phyloP scores from a whole-genome alignment of 1,284 basidiomycete species.

The Rhodotorula glutinis region DNA sequence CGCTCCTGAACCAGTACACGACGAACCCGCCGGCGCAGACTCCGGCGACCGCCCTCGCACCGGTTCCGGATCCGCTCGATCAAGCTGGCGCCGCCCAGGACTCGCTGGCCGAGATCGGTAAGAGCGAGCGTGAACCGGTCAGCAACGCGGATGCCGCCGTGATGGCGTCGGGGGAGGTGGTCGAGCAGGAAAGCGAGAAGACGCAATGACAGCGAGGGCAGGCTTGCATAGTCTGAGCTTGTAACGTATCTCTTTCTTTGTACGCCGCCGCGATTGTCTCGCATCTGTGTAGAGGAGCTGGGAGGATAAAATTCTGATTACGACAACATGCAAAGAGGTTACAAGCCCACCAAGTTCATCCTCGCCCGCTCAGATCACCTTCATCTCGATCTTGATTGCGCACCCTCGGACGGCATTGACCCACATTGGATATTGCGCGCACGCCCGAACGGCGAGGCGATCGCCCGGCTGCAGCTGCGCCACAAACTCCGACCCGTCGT shows the following conservation, averaged over 20 bases:
- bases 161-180: not conserved
- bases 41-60: not conserved
- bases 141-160: not conserved
- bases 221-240: not conserved
- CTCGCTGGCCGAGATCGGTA: not conserved
- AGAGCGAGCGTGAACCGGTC: not conserved
- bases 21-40: constrained; percentile 20
- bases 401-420: constrained; percentile 8
- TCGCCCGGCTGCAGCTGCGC: constrained; percentile 11
- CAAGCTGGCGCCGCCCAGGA: not conserved
- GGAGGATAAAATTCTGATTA: not conserved
- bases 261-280: too few relatives aligned
- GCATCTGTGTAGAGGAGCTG: too few relatives aligned
- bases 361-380: not conserved
- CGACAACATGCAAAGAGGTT: not conserved
- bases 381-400: constrained; percentile 7
- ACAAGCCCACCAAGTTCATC: too few relatives aligned
- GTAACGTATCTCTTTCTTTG: not conserved
- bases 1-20: constrained; percentile 24
- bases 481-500: not conserved
- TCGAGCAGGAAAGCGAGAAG: not conserved
- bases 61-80: not conserved
- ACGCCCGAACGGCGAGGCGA: constrained; percentile 11
- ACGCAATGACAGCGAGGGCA: not conserved
- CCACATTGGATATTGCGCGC: constrained; percentile 32